These are phyloP conservation scores for Imleria badia DNA, from an alignment of 768 basidiomycete genomes.

Conservation along the genomic window DNA sequence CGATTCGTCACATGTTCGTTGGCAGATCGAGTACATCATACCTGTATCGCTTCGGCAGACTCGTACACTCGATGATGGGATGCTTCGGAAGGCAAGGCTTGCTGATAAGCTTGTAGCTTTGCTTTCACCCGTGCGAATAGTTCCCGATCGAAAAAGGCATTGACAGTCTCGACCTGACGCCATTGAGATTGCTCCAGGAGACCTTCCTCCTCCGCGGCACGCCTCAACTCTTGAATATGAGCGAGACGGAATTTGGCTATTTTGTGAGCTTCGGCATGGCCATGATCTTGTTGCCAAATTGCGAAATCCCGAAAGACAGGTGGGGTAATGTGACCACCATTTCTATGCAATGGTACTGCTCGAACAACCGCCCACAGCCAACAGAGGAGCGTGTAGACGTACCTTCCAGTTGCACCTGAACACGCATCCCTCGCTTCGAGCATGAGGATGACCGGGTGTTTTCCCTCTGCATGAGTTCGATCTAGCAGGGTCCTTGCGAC, in stretches of 20 bases:
- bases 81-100: slow-evolving; percentile 52
- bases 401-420: slow-evolving; percentile 75
- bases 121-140: slow-evolving; percentile 43
- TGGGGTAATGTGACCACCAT: slow-evolving; percentile 69
- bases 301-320: slow-evolving; percentile 59
- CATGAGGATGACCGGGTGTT: slow-evolving; percentile 54
- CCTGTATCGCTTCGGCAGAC: slow-evolving; percentile 33
- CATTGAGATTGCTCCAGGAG: slow-evolving; percentile 54
- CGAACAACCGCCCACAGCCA: background rate
- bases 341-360: slow-evolving; percentile 43
- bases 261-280: slow-evolving; percentile 45
- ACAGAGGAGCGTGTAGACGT: slow-evolving; percentile 14
- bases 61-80: slow-evolving; percentile 32
- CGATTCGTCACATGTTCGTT: background rate
- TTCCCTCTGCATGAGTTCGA: slow-evolving; percentile 24
- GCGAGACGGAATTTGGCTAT: slow-evolving; percentile 62
- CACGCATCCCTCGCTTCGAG: slow-evolving; percentile 80
- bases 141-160: slow-evolving; percentile 49
- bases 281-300: slow-evolving; percentile 45
- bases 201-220: slow-evolving; percentile 52
- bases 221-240: slow-evolving; percentile 50
- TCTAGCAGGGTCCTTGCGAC: slow-evolving; percentile 56
- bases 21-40: slow-evolving; percentile 6
- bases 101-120: slow-evolving; percentile 44
- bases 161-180: slow-evolving; percentile 55